Evolutionary conservation across 441 rosid genomes (phyloP).

Genomic region (Euphorbia schlechtendalii): DNA sequence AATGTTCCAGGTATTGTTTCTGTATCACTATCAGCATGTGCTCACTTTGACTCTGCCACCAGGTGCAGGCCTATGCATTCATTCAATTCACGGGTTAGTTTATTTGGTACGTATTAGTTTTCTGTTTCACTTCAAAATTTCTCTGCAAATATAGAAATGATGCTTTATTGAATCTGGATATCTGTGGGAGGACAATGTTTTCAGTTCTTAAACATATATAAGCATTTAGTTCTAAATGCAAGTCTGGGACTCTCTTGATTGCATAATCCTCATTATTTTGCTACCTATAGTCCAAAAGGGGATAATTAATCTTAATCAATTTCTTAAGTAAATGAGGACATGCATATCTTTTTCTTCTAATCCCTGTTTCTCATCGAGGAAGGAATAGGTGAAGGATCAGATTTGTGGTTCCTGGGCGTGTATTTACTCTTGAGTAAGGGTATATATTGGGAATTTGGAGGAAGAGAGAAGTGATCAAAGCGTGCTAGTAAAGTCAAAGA

Average conservation of each 20-base stretch:
- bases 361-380: too few species aligned
- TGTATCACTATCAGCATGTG: conserved; percentile 76
- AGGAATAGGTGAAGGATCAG: too few species aligned
- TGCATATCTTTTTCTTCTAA: neutral
- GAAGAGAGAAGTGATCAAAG: too few species aligned
- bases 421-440: too few species aligned
- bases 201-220: neutral
- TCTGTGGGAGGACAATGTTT: neutral
- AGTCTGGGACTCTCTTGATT: neutral
- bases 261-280: too few species aligned
- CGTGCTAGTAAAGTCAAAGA: too few species aligned
- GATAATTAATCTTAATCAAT: neutral
- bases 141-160: neutral
- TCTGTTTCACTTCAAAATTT: conserved; percentile 7
- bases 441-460: too few species aligned
- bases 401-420: too few species aligned
- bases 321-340: neutral
- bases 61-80: conserved; percentile 92
- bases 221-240: neutral
- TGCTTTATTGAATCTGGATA: neutral
- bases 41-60: conserved; percentile 94
- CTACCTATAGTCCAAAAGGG: neutral
- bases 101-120: conserved; percentile 53
- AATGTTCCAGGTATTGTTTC: conserved; percentile 72
- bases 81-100: conserved; percentile 63